Evolutionary conservation across 176 grass and related monocot genomes (phyloP).

Genomic region (Secale cereale): DNA sequence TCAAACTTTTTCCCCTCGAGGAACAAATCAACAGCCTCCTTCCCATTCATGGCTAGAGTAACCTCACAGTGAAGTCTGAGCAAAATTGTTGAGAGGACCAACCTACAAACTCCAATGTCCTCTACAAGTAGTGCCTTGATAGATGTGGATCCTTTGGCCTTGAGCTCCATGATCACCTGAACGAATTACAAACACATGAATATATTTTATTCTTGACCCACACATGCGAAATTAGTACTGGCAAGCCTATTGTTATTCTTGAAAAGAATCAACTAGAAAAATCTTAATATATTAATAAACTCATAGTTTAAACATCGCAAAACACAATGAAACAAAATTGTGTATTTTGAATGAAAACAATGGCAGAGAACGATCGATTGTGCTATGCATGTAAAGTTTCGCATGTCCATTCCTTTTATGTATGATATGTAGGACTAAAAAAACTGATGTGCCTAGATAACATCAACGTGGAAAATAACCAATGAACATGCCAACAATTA

Average conservation of each 20-base stretch:
- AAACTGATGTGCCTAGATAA: no score
- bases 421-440: not conserved
- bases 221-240: not conserved
- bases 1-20: slow-evolving; percentile 22
- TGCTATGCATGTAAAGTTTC: not conserved
- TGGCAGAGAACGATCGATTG: not conserved
- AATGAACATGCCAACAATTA: no score
- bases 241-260: not conserved
- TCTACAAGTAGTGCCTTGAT: slow-evolving; percentile 21
- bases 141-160: not conserved
- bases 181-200: not conserved
- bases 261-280: not conserved
- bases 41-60: slow-evolving; percentile 10
- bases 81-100: not conserved
- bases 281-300: no score
- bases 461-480: no score
- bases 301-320: not conserved
- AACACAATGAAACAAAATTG: no score
- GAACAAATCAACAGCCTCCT: slow-evolving; percentile 28
- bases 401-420: not conserved
- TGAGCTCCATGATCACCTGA: not conserved
- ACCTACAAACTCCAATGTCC: not conserved
- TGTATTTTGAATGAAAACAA: not conserved
- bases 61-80: not conserved
- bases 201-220: not conserved